Evolutionary conservation across 805 yeast genomes (phyloP).

Genomic region (Ogataea pignaliae): DNA sequence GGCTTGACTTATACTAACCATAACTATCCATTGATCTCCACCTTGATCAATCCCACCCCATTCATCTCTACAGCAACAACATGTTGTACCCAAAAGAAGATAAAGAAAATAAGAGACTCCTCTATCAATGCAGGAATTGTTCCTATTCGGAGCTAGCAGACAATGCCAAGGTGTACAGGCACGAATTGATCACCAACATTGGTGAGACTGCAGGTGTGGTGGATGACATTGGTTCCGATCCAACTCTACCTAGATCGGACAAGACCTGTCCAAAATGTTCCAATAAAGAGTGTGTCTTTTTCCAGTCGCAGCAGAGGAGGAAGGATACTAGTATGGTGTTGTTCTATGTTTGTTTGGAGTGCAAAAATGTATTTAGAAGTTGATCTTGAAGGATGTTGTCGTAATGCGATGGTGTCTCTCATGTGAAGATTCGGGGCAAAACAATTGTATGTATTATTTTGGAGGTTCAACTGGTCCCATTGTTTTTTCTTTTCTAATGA

Average conservation of each 20-base stretch:
- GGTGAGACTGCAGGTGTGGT: conserved; percentile 98
- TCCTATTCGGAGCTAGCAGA: conserved; percentile 90
- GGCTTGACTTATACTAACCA: background rate
- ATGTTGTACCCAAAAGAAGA: conserved; percentile 98
- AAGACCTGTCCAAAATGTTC: conserved; percentile 90
- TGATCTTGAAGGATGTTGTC: conserved; percentile 3
- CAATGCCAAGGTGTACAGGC: conserved; percentile 82
- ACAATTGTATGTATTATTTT: no score
- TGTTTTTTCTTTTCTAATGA: no score
- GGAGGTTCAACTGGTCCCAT: no score
- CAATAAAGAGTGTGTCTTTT: conserved; percentile 87
- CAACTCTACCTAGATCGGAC: conserved; percentile 95
- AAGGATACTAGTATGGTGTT: conserved; percentile 94
- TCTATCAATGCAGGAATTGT: conserved; percentile 93
- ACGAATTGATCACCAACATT: conserved; percentile 85
- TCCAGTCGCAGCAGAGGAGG: conserved; percentile 93
- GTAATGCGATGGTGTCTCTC: no score
- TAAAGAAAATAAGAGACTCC: conserved; percentile 64
- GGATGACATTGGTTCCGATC: conserved; percentile 92
- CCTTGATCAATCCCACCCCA: background rate
- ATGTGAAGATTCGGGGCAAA: no score
- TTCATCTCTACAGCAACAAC: conserved; percentile 70
- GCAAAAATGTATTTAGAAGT: conserved; percentile 67
- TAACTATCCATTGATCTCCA: background rate
- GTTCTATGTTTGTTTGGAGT: conserved; percentile 86